phyloP scores from a whole-genome alignment of 352 stramenopile species.

The Globisporangium orthogonon region DNA sequence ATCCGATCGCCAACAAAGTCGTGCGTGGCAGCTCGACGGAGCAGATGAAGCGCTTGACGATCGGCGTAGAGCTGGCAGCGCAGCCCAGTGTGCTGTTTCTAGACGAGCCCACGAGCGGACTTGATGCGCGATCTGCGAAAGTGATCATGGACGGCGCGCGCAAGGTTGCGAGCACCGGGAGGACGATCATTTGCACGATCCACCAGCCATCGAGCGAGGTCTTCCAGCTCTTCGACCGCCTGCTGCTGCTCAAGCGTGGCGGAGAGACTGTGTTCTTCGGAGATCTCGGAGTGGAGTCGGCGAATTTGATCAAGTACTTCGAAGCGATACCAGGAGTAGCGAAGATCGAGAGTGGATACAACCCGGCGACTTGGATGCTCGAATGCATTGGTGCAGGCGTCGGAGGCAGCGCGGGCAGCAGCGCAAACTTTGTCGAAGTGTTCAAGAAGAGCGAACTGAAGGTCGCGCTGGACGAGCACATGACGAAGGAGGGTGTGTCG shows the following conservation, averaged over 20 bases:
- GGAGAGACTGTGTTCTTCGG: constrained; percentile 27
- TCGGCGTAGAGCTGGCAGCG: constrained; percentile 81
- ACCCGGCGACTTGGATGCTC: constrained; percentile 1
- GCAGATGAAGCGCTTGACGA: constrained; percentile 30
- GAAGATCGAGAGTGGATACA: not conserved
- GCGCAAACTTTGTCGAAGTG: not conserved
- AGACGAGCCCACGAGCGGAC: constrained; percentile 39
- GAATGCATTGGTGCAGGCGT: not conserved
- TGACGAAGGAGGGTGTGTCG: constrained; percentile 6
- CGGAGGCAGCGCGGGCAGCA: not conserved
- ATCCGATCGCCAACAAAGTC: constrained; percentile 14
- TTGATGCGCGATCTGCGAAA: constrained; percentile 36
- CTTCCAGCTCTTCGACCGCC: constrained; percentile 68
- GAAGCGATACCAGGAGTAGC: constrained; percentile 12
- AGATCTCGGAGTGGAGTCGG: constrained; percentile 13
- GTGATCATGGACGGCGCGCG: constrained; percentile 54
- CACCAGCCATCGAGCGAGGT: constrained; percentile 79
- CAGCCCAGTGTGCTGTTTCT: constrained; percentile 67
- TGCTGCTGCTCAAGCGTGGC: constrained; percentile 51
- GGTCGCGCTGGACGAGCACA: not conserved
- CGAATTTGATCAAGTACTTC: constrained; percentile 26
- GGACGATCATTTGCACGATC: constrained; percentile 66
- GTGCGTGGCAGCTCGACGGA: constrained; percentile 22
- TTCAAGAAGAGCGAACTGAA: not conserved
- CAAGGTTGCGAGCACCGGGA: constrained; percentile 7